These are phyloP conservation scores for Solanum rostratum DNA, from an alignment of 257 asterid genomes.

Conservation along the genomic window DNA sequence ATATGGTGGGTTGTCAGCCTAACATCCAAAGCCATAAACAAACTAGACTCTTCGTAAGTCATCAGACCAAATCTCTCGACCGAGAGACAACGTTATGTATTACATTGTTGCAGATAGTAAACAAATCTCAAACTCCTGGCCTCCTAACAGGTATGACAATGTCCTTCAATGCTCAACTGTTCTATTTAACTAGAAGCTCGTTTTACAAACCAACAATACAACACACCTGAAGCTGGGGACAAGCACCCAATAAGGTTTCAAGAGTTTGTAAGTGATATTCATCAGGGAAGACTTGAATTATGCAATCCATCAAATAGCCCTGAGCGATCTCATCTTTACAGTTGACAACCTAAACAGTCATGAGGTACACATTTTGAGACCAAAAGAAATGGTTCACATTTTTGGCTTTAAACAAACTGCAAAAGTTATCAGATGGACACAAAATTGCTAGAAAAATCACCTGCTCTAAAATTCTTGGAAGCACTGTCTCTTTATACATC, in stretches of 20 bases:
- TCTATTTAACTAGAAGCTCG: not conserved
- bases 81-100: not conserved
- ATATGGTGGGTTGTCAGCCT: not conserved
- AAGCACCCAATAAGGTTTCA: slow-evolving; percentile 85
- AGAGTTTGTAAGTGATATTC: slow-evolving; percentile 97
- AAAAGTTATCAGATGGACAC: not conserved
- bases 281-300: slow-evolving; percentile 98
- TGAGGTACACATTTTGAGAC: not conserved
- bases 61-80: not conserved
- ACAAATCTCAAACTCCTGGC: not conserved
- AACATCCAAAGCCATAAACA: not conserved
- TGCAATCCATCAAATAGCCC: slow-evolving; percentile 94
- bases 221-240: slow-evolving; percentile 96
- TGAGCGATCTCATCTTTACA: slow-evolving; percentile 99
- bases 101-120: not conserved
- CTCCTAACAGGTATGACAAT: not conserved
- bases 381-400: not conserved
- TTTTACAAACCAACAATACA: not conserved
- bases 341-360: slow-evolving; percentile 66
- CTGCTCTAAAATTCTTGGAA: slow-evolving; percentile 96
- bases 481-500: slow-evolving; percentile 85
- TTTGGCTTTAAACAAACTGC: not conserved
- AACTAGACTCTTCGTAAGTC: not conserved
- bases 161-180: not conserved
- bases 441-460: slow-evolving; percentile 17